phyloP scores from a whole-genome alignment of 208 protist genomes.

The Acanthamoeba quina region DNA sequence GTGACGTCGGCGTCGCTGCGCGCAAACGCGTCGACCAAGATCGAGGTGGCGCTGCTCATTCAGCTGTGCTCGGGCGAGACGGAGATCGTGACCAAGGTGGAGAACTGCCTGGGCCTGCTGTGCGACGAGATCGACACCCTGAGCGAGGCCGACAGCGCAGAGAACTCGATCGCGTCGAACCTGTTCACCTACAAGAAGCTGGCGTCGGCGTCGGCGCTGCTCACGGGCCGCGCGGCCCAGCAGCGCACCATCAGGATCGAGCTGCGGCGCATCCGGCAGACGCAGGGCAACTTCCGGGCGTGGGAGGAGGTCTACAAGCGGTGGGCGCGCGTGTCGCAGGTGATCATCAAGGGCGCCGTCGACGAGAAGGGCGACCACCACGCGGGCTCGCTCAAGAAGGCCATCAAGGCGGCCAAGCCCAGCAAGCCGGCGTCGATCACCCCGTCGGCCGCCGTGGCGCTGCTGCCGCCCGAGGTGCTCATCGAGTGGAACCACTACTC shows the following conservation, averaged over 20 bases:
- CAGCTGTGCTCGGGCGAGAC: constrained; percentile 79
- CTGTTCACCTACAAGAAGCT: constrained; percentile 80
- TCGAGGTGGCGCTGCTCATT: constrained; percentile 83
- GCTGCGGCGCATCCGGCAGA: constrained; percentile 74
- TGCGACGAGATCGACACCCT: constrained; percentile 84
- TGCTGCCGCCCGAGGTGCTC: constrained; percentile 68
- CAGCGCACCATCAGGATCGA: constrained; percentile 82
- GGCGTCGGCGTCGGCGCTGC: constrained; percentile 75
- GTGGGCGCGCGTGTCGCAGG: constrained; percentile 68
- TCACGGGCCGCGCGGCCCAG: constrained; percentile 81
- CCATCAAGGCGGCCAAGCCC: constrained; percentile 40
- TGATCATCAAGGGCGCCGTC: constrained; percentile 42
- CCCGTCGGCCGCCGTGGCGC: not conserved
- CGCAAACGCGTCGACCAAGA: constrained; percentile 33
- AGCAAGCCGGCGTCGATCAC: constrained; percentile 38
- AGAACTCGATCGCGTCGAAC: constrained; percentile 78
- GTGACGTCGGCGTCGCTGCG: not conserved
- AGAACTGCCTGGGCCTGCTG: constrained; percentile 78
- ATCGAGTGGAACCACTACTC: constrained; percentile 80
- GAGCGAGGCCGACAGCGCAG: constrained; percentile 30
- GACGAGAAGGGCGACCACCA: constrained; percentile 67
- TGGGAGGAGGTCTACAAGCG: constrained; percentile 81
- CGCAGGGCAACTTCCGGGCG: constrained; percentile 79
- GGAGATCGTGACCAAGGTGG: constrained; percentile 78
- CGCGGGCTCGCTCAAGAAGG: constrained; percentile 44